Conservation (phyloP, 2,329 filamentous ascomycete species). For the Colletotrichum sojae region DNA sequence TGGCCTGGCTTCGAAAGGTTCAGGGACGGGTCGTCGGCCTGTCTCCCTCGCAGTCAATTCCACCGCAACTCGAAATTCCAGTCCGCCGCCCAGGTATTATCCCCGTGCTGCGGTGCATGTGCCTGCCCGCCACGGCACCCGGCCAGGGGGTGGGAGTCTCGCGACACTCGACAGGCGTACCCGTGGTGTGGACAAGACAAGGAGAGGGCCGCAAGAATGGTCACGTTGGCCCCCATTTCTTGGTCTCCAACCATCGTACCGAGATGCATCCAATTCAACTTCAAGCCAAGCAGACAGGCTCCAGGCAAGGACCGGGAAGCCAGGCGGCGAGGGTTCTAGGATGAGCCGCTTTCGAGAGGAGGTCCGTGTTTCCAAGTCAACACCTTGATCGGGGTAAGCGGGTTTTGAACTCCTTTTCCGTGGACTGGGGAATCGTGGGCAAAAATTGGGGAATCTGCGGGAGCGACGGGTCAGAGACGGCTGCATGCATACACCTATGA, state of each 20-base stretch:
- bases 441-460: conserved; percentile 37
- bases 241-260: conserved; percentile 13
- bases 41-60: too few relatives aligned
- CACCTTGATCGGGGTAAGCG: conserved; percentile 26
- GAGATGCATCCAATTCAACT: conserved; percentile 16
- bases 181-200: neutral
- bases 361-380: conserved; percentile 24
- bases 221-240: conserved; percentile 23
- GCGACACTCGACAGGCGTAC: neutral
- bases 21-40: too few relatives aligned
- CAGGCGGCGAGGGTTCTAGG: neutral
- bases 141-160: neutral
- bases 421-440: conserved; percentile 32
- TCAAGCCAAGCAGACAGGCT: conserved; percentile 16
- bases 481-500: conserved; percentile 34
- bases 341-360: conserved; percentile 3
- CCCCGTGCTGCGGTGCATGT: neutral
- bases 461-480: conserved; percentile 39
- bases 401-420: conserved; percentile 19
- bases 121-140: conserved; percentile 1
- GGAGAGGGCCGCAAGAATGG: neutral
- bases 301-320: conserved; percentile 15
- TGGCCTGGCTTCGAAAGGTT: too few relatives aligned
- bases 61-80: neutral
- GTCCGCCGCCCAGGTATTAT: conserved; percentile 1